Conservation (phyloP, 2,329 filamentous ascomycete species). For the Clonostachys sp. region DNA sequence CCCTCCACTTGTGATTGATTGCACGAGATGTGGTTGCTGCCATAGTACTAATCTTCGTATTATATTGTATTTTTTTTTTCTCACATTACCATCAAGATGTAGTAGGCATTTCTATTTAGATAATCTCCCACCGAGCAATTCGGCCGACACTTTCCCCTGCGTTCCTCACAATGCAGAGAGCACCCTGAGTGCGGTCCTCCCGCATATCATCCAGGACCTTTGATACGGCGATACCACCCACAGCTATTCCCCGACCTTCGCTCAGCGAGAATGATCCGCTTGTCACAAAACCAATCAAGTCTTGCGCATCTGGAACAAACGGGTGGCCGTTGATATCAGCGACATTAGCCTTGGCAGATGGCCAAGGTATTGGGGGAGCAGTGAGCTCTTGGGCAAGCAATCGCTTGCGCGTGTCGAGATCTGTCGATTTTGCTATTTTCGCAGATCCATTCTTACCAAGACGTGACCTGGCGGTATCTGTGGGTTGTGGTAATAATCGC, state of each 20-base stretch:
- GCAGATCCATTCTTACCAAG: background rate
- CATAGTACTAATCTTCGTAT: no score
- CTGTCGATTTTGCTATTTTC: background rate
- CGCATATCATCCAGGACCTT: conserved; percentile 41
- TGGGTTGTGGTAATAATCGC: conserved; percentile 33
- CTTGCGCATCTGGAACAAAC: conserved; percentile 64
- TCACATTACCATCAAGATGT: no score
- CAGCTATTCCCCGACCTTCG: conserved; percentile 68
- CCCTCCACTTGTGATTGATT: no score
- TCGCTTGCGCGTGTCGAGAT: conserved; percentile 23
- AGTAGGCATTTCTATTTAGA: conserved; percentile 23
- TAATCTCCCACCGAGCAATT: conserved; percentile 72
- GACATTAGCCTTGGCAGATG: conserved; percentile 27
- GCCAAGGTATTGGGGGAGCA: conserved; percentile 19
- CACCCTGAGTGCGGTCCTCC: conserved; percentile 32
- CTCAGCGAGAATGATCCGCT: conserved; percentile 78
- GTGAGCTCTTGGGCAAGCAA: conserved; percentile 44
- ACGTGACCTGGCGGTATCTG: background rate
- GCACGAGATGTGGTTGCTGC: no score
- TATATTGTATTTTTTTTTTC: no score
- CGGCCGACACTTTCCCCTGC: conserved; percentile 75
- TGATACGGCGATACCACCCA: conserved; percentile 64
- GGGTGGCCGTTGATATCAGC: conserved; percentile 49
- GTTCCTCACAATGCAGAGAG: conserved; percentile 75
- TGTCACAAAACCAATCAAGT: conserved; percentile 88